These are phyloP conservation scores for Penicillium macrosclerotiorum DNA, from an alignment of 495 filamentous ascomycete genomes.

Conservation along the genomic window DNA sequence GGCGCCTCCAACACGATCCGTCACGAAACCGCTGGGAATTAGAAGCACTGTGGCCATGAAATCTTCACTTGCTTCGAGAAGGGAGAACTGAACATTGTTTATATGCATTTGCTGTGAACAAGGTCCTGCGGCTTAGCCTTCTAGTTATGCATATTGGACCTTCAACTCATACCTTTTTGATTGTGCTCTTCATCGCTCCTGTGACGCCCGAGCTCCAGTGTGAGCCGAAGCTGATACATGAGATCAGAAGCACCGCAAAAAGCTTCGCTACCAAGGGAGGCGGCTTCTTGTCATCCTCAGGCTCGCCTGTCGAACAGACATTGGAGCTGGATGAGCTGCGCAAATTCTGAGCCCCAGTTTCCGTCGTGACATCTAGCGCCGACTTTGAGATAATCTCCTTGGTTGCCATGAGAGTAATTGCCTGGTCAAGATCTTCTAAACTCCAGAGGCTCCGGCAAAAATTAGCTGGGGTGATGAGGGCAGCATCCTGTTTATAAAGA, in stretches of 20 bases:
- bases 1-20: slow-evolving; percentile 45
- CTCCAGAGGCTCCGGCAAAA: too few relatives aligned
- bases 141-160: too few relatives aligned
- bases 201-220: slow-evolving; percentile 43
- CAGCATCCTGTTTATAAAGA: too few relatives aligned
- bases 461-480: too few relatives aligned
- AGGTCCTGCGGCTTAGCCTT: too few relatives aligned
- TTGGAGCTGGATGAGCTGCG: neutral
- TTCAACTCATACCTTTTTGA: slow-evolving; percentile 47
- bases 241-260: slow-evolving; percentile 36
- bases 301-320: neutral
- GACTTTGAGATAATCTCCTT: slow-evolving; percentile 12
- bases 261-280: slow-evolving; percentile 37
- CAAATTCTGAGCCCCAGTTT: neutral
- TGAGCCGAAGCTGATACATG: slow-evolving; percentile 44
- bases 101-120: slow-evolving; percentile 41
- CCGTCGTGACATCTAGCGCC: slow-evolving; percentile 7
- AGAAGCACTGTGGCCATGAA: slow-evolving; percentile 46
- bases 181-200: slow-evolving; percentile 45
- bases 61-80: slow-evolving; percentile 45
- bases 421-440: neutral
- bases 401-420: slow-evolving; percentile 6
- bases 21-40: slow-evolving; percentile 41
- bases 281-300: slow-evolving; percentile 17
- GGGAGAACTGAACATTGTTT: slow-evolving; percentile 42